A percentile compares a stretch with the other conserved stretches of the same genome.
phyloP scores from a whole-genome alignment of 2,329 filamentous ascomycete species.

The Fusarium oxysporum region DNA sequence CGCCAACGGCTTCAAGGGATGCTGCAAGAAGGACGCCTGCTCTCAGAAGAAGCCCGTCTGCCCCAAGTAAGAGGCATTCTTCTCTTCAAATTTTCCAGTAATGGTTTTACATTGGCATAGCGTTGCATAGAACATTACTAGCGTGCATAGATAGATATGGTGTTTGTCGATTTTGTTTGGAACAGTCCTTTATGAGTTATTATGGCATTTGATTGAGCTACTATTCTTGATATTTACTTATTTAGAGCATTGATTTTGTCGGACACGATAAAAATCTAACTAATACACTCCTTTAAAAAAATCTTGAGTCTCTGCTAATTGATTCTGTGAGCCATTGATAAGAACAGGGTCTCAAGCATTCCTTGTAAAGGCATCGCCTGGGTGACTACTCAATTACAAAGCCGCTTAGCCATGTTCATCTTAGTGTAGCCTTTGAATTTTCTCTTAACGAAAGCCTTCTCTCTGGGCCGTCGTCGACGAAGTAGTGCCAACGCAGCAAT shows the following conservation, averaged over 20 bases:
- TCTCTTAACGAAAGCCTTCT: neutral
- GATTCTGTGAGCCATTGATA: neutral
- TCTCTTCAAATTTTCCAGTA: neutral
- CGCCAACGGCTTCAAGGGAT: constrained; percentile 29
- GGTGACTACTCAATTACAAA: rapidly evolving
- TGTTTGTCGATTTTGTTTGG: constrained; percentile 11
- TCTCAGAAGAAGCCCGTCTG: constrained; percentile 25
- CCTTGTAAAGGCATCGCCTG: neutral
- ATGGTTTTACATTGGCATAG: constrained; percentile 3
- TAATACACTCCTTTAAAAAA: constrained; percentile 30
- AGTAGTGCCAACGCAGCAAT: neutral
- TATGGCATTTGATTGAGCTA: constrained; percentile 24
- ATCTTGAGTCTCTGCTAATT: neutral
- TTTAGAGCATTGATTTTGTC: constrained; percentile 32
- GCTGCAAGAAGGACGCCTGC: constrained; percentile 36
- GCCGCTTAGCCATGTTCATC: rapidly evolving
- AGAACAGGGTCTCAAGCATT: neutral
- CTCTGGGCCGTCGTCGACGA: neutral
- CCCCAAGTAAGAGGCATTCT: constrained; percentile 25
- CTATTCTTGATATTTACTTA: constrained; percentile 3
- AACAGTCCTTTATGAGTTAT: neutral
- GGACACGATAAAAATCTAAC: constrained; percentile 24
- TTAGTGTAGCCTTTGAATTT: neutral
- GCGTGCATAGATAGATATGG: neutral
- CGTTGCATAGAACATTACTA: constrained; percentile 10